A percentile compares a stretch with the other conserved stretches of the same genome.
Conservation (phyloP, 768 basidiomycete species). For the Dendrothele bispora region DNA sequence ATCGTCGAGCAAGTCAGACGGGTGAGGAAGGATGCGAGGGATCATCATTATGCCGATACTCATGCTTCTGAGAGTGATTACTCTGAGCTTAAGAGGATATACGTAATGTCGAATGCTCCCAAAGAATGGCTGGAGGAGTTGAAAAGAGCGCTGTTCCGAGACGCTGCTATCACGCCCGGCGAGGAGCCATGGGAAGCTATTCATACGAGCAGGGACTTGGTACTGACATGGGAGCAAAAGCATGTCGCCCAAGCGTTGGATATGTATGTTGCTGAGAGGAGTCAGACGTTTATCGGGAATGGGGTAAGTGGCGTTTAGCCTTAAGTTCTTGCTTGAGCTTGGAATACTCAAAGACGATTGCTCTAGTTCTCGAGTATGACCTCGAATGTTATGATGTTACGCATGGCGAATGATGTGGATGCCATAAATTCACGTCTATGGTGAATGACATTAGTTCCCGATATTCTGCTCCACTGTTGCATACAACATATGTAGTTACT, state of each 20-base stretch:
- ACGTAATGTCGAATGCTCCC: constrained; percentile 66
- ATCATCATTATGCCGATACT: background rate
- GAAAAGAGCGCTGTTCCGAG: constrained; percentile 34
- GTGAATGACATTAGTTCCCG: too few relatives aligned
- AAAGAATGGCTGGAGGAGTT: constrained; percentile 48
- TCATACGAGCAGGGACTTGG: constrained; percentile 54
- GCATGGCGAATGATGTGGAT: constrained; percentile 24
- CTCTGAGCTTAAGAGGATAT: constrained; percentile 44
- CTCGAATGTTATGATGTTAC: constrained; percentile 39
- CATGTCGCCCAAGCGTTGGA: constrained; percentile 61
- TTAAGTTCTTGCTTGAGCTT: background rate
- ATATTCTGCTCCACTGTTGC: too few relatives aligned
- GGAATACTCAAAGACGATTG: background rate
- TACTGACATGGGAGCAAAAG: constrained; percentile 52
- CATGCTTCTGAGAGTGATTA: background rate
- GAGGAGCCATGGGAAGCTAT: constrained; percentile 48
- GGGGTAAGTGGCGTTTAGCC: constrained; percentile 45
- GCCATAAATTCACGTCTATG: constrained; percentile 32
- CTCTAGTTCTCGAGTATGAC: constrained; percentile 39
- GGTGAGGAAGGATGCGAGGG: constrained; percentile 26
- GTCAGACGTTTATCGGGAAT: constrained; percentile 69
- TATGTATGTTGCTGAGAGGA: constrained; percentile 66
- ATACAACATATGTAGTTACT: too few relatives aligned
- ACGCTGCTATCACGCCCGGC: constrained; percentile 3
- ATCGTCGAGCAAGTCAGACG: constrained; percentile 43